Conservation (phyloP, 768 basidiomycete species). For the Solioccasus polychromus region DNA sequence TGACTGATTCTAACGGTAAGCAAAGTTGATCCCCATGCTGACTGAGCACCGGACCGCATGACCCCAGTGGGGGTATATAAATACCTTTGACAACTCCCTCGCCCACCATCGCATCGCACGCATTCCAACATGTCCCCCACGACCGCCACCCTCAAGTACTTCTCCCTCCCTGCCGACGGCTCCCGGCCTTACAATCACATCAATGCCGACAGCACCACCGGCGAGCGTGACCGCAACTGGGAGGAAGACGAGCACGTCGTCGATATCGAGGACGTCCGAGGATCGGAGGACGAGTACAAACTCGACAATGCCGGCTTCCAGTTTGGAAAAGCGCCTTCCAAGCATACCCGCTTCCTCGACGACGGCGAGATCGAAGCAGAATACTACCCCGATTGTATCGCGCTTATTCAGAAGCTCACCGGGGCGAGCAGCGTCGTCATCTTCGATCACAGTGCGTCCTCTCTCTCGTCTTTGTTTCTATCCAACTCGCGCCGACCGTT, state of each 20-base stretch:
- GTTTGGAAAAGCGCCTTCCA: slow-evolving; percentile 22
- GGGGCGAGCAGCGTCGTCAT: slow-evolving; percentile 38
- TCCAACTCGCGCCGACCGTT: background rate
- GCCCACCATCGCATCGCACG: slow-evolving; percentile 2
- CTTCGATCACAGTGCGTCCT: slow-evolving; percentile 40
- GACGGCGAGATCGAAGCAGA: slow-evolving; percentile 34
- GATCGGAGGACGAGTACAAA: slow-evolving; percentile 29
- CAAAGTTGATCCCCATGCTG: background rate
- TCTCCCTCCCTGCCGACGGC: slow-evolving; percentile 16
- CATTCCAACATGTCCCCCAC: slow-evolving; percentile 15
- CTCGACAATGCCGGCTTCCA: slow-evolving; percentile 39
- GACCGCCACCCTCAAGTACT: slow-evolving; percentile 18
- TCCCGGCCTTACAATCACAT: slow-evolving; percentile 15
- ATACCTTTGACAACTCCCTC: background rate
- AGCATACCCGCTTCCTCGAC: slow-evolving; percentile 32
- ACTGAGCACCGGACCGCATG: background rate
- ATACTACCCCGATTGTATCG: slow-evolving; percentile 40
- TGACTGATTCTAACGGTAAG: background rate
- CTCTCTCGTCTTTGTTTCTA: background rate
- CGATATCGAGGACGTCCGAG: slow-evolving; percentile 33
- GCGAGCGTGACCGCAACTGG: slow-evolving; percentile 22
- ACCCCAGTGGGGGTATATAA: slow-evolving; percentile 26
- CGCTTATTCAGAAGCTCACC: slow-evolving; percentile 37
- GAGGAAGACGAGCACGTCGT: slow-evolving; percentile 8
- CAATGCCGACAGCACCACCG: slow-evolving; percentile 17